phyloP scores from a whole-genome alignment of 352 stramenopile species.

The Phytophthora quininea region DNA sequence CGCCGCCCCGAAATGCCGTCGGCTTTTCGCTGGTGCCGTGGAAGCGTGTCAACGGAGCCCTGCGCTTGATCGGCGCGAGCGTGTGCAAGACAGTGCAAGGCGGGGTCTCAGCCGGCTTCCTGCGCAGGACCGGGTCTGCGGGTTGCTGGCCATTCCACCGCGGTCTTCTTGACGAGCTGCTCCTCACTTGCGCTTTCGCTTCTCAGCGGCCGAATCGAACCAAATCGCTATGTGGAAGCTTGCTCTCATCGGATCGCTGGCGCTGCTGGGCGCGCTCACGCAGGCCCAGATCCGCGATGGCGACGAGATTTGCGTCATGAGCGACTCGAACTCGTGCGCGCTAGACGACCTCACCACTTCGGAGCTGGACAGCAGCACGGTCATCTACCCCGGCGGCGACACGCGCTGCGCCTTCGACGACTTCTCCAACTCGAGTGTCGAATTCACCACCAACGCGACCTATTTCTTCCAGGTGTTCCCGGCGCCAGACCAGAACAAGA shows the following conservation, averaged over 20 bases:
- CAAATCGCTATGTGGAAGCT: constrained; percentile 38
- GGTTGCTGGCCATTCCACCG: not conserved
- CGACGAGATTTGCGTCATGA: constrained; percentile 66
- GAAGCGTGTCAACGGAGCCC: not conserved
- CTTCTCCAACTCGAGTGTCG: constrained; percentile 42
- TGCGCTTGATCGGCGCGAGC: not conserved
- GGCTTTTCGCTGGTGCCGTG: not conserved
- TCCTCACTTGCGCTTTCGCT: constrained; percentile 8
- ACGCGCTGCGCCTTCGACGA: constrained; percentile 69
- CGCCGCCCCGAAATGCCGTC: not conserved
- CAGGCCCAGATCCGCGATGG: constrained; percentile 43
- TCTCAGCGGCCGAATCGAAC: not conserved
- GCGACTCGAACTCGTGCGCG: constrained; percentile 48
- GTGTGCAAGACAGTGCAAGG: constrained; percentile 26
- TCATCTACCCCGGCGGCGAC: constrained; percentile 63
- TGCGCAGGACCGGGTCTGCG: constrained; percentile 17
- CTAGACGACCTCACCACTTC: constrained; percentile 59
- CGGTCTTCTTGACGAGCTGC: constrained; percentile 13
- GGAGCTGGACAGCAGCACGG: constrained; percentile 46
- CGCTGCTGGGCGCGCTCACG: constrained; percentile 25
- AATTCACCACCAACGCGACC: constrained; percentile 55
- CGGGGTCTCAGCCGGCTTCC: constrained; percentile 21
- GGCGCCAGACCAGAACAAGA: constrained; percentile 50
- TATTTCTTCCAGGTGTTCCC: constrained; percentile 86
- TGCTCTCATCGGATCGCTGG: constrained; percentile 31